Evolutionary conservation across 2,329 filamentous ascomycete genomes (phyloP).

Genomic region (Cryphonectria japonica): DNA sequence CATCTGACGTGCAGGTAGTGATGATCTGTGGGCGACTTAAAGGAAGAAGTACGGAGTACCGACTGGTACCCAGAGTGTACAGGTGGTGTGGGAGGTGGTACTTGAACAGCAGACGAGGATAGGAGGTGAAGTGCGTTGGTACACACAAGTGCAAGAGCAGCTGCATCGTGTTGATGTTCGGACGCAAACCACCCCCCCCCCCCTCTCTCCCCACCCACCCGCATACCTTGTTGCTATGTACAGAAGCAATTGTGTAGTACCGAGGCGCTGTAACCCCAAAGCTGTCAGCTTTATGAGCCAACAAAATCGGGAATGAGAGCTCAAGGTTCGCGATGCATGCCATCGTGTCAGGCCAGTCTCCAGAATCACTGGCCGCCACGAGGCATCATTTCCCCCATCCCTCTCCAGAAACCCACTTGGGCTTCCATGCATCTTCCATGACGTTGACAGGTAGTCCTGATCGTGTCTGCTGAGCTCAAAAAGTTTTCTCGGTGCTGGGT

Average conservation of each 20-base stretch:
- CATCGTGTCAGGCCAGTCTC: slow-evolving; percentile 8
- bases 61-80: neutral
- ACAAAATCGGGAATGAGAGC: neutral
- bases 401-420: slow-evolving; percentile 14
- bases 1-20: slow-evolving; percentile 23
- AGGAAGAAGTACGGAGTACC: neutral
- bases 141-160: neutral
- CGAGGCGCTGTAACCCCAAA: slow-evolving; percentile 4
- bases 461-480: neutral
- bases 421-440: slow-evolving; percentile 20
- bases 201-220: neutral
- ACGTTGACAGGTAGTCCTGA: slow-evolving; percentile 8
- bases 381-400: neutral
- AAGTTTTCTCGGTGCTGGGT: slow-evolving; percentile 10
- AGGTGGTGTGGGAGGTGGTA: neutral
- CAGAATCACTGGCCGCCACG: slow-evolving; percentile 12
- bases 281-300: neutral
- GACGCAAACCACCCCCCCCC: neutral
- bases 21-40: slow-evolving; percentile 12
- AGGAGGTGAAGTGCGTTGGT: neutral
- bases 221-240: neutral
- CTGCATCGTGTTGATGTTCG: neutral
- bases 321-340: neutral
- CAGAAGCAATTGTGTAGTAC: neutral
- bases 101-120: neutral